Base-by-base conservation (phyloP, 139 green algal species). In the Ettlia oleoabundans region DNA sequence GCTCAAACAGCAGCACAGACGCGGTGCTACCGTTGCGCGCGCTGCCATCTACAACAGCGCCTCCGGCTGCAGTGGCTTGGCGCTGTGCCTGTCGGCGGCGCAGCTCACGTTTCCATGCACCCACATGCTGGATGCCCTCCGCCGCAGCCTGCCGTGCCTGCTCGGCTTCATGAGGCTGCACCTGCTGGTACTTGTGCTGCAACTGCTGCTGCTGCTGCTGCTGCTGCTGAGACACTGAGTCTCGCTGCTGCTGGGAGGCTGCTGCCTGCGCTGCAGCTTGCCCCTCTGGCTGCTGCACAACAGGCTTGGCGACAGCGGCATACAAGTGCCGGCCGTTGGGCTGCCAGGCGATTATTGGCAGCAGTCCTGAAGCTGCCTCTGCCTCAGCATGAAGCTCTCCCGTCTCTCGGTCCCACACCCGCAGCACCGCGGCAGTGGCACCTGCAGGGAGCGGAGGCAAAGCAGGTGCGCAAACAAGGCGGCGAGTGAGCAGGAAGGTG, bases 291-390 rank as follows among this genome's bases (percentile, higher is more conserved):
- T 76, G 76, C 71, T 24, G 21, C 33, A 79, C 68, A 32, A 5
- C 52, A 28, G 73, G 42, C 26, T 6, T 21, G 53, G 35, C 18
- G 52, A 61, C n/a, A 6, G 82, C 87, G 6, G 70, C 84, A 76
- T 94, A 97, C 37, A 98, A 78, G 80, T 97, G 91, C 1, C 95
- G 81, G 15, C 94, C 94, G 72, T 96, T 97, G 65, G 96, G 96
- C 84, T 97, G 93, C 94, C 95, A 99, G 32, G 91, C 89, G 7
- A 96, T 37, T 13, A 83, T 32, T n/a, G 78, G 85, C 63, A 85
- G 53, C 43, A 96, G 84, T 4, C 73, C 89, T 37, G 78, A 64
- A 3, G 80, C 85, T 0, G 42, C 38, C 81, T 95, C 90, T 0
- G 83, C 91, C 4, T 71, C 43, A 0, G 94, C 81, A 63, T 97